Percentiles rank a stretch among this genome's conserved stretches.
Conservation (phyloP, 2,329 filamentous ascomycete genomes). For the Aphanocladium album region DNA sequence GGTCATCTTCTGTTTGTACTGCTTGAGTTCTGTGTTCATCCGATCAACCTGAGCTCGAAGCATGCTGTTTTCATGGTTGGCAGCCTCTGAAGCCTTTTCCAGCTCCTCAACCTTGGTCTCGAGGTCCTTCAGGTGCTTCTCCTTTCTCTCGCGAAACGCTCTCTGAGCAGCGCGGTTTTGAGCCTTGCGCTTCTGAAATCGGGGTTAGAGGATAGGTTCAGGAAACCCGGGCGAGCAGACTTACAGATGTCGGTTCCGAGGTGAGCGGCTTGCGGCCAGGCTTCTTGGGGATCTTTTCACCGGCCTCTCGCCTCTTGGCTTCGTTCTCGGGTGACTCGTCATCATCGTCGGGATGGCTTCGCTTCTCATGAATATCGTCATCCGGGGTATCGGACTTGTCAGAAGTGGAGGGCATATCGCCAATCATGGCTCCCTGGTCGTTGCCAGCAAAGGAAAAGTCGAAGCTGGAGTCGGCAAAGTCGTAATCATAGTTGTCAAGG, state of each 20-base stretch:
- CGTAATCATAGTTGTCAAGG: conserved; percentile 70
- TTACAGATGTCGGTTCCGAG: conserved; percentile 90
- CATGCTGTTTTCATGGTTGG: conserved; percentile 79
- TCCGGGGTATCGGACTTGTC: conserved; percentile 57
- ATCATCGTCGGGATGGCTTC: conserved; percentile 66
- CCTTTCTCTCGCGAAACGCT: conserved; percentile 90
- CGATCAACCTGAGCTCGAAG: conserved; percentile 85
- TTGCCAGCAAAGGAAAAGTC: conserved; percentile 55
- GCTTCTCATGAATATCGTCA: conserved; percentile 56
- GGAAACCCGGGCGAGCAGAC: conserved; percentile 31
- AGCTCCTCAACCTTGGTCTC: conserved; percentile 72
- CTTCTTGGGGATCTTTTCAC: conserved; percentile 88
- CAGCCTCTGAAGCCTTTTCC: conserved; percentile 75
- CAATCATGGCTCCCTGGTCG: conserved; percentile 65
- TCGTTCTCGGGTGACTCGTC: conserved; percentile 39
- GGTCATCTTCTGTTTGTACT: conserved; percentile 84
- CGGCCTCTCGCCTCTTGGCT: conserved; percentile 71
- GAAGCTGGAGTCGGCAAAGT: conserved; percentile 71
- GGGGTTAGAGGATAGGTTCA: conserved; percentile 14
- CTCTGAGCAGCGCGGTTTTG: conserved; percentile 91
- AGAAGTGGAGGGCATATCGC: conserved; percentile 59
- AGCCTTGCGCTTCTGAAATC: conserved; percentile 79
- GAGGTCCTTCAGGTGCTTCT: conserved; percentile 81
- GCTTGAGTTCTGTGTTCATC: conserved; percentile 75
- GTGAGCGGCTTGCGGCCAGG: conserved; percentile 93